phyloP scores from a whole-genome alignment of 371 early-diverging fungal genomes.

The Mucor circinelloides region DNA sequence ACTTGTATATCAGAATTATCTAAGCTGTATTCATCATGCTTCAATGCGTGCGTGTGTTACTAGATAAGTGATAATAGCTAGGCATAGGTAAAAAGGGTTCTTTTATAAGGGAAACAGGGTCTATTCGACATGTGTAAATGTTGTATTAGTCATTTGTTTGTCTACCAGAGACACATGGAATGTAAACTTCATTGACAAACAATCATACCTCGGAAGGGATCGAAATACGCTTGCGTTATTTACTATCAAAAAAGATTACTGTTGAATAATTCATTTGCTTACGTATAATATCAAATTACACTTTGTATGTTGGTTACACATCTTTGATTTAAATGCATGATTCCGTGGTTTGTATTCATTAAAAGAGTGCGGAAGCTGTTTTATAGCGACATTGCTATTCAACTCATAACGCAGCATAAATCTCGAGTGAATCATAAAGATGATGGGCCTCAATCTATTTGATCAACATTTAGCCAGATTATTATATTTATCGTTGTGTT shows the following conservation, averaged over 20 bases:
- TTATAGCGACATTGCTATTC: neutral
- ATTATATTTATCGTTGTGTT: neutral
- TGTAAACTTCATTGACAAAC: neutral
- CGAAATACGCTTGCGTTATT: neutral
- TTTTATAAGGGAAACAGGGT: neutral
- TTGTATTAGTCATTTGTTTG: neutral
- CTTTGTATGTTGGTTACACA: neutral
- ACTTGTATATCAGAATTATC: neutral
- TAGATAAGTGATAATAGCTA: neutral
- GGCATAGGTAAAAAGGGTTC: neutral
- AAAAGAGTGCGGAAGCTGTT: neutral
- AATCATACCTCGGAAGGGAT: neutral
- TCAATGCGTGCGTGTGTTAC: neutral
- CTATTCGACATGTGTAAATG: neutral
- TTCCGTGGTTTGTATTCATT: neutral
- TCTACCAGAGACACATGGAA: neutral
- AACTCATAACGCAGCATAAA: neutral
- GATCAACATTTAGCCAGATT: neutral
- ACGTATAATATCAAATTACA: neutral
- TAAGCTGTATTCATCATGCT: neutral
- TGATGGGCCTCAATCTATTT: neutral
- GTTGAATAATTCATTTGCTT: neutral
- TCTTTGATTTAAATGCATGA: neutral
- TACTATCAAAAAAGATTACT: neutral
- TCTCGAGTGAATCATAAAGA: neutral